These are phyloP conservation scores for Daucus carota DNA, from an alignment of 129 eudicot species.

Conservation along the genomic window DH1_v3.0 NC_030381.2:47747501-47748000, in stretches of 20 bases:
- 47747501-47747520: conserved; percentile 51
- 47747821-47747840: not conserved
- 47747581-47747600: not conserved
- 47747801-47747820: not conserved
- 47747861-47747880: too few relatives aligned
- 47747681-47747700: not conserved
- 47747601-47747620: not conserved
- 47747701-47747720: not conserved
- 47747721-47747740: not conserved
- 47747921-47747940: not conserved
- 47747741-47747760: not conserved
- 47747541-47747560: not conserved
- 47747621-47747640: too few relatives aligned
- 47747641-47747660: too few relatives aligned
- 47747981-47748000: not conserved
- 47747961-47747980: not conserved
- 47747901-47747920: not conserved
- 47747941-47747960: not conserved
- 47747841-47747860: not conserved
- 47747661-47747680: too few relatives aligned
- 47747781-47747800: not conserved
- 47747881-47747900: not conserved
- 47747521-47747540: not conserved
- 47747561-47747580: not conserved
- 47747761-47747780: not conserved